phyloP scores from a whole-genome alignment of 2,329 filamentous ascomycete genomes.

The Sporothrix dimorphospora region DNA sequence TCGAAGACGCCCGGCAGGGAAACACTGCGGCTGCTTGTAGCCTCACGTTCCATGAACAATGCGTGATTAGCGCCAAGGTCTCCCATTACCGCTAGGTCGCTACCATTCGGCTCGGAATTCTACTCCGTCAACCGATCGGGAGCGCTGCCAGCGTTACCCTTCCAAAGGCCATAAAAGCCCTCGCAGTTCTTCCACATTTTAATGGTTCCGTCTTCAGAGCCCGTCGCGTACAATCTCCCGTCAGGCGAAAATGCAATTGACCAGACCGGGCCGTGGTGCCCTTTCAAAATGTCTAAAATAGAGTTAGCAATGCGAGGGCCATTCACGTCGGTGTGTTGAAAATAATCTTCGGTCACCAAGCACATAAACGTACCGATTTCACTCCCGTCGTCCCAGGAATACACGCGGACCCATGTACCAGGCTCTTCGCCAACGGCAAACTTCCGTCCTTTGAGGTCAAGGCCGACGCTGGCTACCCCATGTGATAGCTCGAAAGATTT shows the following conservation, averaged over 20 bases:
- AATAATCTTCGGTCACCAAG: neutral
- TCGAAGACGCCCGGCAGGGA: slow-evolving; percentile 23
- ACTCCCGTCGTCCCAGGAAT: slow-evolving; percentile 80
- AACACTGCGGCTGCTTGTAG: slow-evolving; percentile 24
- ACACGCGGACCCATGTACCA: slow-evolving; percentile 96
- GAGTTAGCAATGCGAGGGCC: neutral
- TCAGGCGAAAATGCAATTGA: slow-evolving; percentile 93
- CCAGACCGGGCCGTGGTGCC: slow-evolving; percentile 97
- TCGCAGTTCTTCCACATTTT: slow-evolving; percentile 82
- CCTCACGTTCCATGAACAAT: neutral
- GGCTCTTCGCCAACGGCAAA: slow-evolving; percentile 89
- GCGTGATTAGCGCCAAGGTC: neutral
- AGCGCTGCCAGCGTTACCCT: slow-evolving; percentile 45
- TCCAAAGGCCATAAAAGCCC: slow-evolving; percentile 67
- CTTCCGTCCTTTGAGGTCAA: slow-evolving; percentile 79
- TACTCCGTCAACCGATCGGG: slow-evolving; percentile 45
- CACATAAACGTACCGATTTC: slow-evolving; percentile 66
- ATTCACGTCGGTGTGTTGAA: neutral
- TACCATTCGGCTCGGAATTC: slow-evolving; percentile 36
- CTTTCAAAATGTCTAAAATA: slow-evolving; percentile 82
- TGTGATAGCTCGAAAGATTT: slow-evolving; percentile 81
- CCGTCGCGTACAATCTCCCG: slow-evolving; percentile 93
- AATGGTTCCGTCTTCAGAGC: slow-evolving; percentile 95
- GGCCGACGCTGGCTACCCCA: slow-evolving; percentile 85
- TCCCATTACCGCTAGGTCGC: neutral